Conservation (phyloP, 2,329 filamentous ascomycete species). For the Torrubiellomyces zombiae region DNA sequence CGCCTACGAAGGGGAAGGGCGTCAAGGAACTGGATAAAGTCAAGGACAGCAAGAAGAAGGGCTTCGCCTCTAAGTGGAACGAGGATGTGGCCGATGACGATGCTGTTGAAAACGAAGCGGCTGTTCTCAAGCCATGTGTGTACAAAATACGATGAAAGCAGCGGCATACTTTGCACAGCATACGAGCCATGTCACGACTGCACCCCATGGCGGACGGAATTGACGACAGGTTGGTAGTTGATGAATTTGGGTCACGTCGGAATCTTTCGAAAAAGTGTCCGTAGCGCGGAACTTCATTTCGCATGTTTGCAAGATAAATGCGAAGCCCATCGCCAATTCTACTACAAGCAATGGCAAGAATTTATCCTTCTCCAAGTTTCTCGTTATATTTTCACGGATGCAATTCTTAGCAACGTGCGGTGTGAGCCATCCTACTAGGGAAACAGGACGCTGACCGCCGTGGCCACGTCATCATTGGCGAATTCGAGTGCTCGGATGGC, state of each 20-base stretch:
- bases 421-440: conserved; percentile 22
- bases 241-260: too few species aligned
- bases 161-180: not conserved
- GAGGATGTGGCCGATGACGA: conserved; percentile 37
- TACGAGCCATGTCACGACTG: too few species aligned
- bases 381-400: too few species aligned
- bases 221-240: too few species aligned
- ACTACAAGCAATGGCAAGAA: too few species aligned
- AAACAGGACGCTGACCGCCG: conserved; percentile 58
- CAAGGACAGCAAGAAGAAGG: conserved; percentile 27
- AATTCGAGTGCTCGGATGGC: conserved; percentile 70
- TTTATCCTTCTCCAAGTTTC: too few species aligned
- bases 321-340: not conserved
- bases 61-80: conserved; percentile 37
- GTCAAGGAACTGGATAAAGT: conserved; percentile 31
- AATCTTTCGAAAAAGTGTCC: too few species aligned
- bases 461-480: conserved; percentile 77
- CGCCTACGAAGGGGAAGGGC: conserved; percentile 62
- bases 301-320: not conserved
- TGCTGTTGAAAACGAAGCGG: conserved; percentile 45
- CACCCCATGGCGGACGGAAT: too few species aligned
- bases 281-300: too few species aligned
- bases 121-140: conserved; percentile 78
- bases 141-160: conserved; percentile 64
- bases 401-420: too few species aligned